A percentile compares a stretch with the other conserved stretches of the same genome.
These are phyloP conservation scores for Gyrodon lividus DNA, from an alignment of 768 basidiomycete species.

Conservation along the genomic window DNA sequence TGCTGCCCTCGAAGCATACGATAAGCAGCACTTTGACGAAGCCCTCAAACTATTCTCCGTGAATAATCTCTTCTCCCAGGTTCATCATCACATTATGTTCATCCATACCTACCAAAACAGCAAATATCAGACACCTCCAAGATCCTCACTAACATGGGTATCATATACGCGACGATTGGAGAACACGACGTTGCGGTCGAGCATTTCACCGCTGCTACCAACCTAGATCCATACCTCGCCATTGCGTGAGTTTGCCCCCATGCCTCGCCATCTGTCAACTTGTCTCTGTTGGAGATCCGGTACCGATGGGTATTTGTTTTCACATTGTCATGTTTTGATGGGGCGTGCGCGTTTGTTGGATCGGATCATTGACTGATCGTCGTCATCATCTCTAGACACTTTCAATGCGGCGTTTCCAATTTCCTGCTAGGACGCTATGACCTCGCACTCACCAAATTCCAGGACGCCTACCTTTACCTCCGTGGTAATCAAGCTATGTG, in stretches of 20 bases:
- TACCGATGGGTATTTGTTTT: neutral
- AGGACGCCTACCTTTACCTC: conserved; percentile 76
- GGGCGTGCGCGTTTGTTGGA: neutral
- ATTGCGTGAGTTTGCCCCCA: conserved; percentile 64
- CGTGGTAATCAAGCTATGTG: conserved; percentile 85
- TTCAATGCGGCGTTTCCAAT: conserved; percentile 89
- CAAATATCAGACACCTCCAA: conserved; percentile 84
- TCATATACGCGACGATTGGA: conserved; percentile 90
- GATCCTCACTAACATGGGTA: conserved; percentile 89
- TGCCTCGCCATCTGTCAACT: conserved; percentile 2
- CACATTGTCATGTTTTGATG: neutral
- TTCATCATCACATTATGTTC: neutral
- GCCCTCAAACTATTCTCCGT: conserved; percentile 77
- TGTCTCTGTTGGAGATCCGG: neutral
- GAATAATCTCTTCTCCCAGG: conserved; percentile 25
- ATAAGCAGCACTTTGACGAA: conserved; percentile 75
- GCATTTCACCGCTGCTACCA: conserved; percentile 73
- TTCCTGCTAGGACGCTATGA: conserved; percentile 81
- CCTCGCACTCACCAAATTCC: conserved; percentile 75
- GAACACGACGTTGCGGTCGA: conserved; percentile 85
- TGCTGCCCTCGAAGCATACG: conserved; percentile 85
- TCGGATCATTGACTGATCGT: neutral
- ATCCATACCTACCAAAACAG: conserved; percentile 37
- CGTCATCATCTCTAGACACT: conserved; percentile 56
- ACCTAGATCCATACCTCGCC: conserved; percentile 81